These are phyloP conservation scores for Xylaria intraflava DNA, from an alignment of 495 filamentous ascomycete species.

Conservation along the genomic window DNA sequence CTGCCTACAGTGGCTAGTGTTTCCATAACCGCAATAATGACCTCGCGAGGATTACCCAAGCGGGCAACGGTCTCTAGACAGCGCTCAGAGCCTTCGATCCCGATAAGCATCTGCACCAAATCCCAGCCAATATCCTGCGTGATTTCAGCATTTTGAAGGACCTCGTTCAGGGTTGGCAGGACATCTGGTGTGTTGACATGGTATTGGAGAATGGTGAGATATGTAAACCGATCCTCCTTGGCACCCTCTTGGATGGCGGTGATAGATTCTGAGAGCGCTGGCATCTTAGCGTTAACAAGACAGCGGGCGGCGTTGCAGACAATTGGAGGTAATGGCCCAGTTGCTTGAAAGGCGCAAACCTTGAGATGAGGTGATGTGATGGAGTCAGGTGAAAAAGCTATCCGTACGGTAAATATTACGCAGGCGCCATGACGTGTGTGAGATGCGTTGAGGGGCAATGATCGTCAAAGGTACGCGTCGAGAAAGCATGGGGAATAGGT, in stretches of 20 bases:
- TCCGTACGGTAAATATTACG: background rate
- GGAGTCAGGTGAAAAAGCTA: background rate
- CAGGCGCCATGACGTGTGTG: conserved; percentile 11
- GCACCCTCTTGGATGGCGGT: conserved; percentile 23
- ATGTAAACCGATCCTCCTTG: conserved; percentile 68
- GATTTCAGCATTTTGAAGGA: conserved; percentile 76
- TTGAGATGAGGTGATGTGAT: too few relatives aligned
- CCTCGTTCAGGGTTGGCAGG: conserved; percentile 66
- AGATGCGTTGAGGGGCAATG: conserved; percentile 9
- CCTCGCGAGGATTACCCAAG: conserved; percentile 87
- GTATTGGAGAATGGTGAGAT: conserved; percentile 80
- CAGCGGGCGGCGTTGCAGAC: background rate
- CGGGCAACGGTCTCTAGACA: conserved; percentile 73
- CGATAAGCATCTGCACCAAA: conserved; percentile 76
- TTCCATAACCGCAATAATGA: conserved; percentile 82
- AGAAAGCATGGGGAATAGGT: too few relatives aligned
- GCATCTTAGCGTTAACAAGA: conserved; percentile 10
- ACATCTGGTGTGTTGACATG: conserved; percentile 66
- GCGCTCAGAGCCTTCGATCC: conserved; percentile 62
- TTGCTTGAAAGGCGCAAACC: too few relatives aligned
- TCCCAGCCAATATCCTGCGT: conserved; percentile 96
- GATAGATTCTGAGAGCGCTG: conserved; percentile 24
- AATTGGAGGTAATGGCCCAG: background rate
- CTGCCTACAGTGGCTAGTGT: conserved; percentile 51
- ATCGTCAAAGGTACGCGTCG: conserved; percentile 6